Base-by-base conservation (phyloP, 148 eudicot genomes). In the Rhododendron ovatum region DNA sequence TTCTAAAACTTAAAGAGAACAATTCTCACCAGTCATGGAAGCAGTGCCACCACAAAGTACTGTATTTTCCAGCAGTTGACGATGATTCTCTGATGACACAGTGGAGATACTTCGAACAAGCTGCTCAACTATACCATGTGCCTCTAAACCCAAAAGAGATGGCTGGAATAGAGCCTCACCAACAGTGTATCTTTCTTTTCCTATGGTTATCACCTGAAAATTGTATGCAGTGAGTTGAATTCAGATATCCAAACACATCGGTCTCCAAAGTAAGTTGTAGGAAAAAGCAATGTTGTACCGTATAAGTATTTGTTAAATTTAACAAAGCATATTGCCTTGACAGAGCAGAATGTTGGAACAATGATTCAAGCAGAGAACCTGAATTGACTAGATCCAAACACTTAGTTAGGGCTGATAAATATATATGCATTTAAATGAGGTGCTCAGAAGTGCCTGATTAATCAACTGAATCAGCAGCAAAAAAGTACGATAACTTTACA, bases 121-220 rank as follows among this genome's bases (percentile, higher is more conserved):
- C 91, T 97, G 99, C 90, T 97, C 99, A 86, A 95, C 99, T 81
- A 97, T 91, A 50, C 98, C 98, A 90, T 93, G 95, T 28, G 98
- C 92, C 90, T 97, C 98, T 83, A 95, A 86, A 76, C 95, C 98
- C 87, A 97, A 85, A 65, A 95, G 87, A 84, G 93, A 89, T 86
- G 99, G 99, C 84, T 93, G 95, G 90, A 97, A 97, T 69, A 97
- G 92, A 84, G 99, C 98, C 92, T 97, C 99, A 10, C 98, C 99
- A 79, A 97, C 94, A 17, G 93, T 92, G 84, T 92, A 93, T 83
- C 92, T 89, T 89, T 97, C 99, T 90, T 88, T 90, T 86, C 96
- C 98, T 86, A 97, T 90, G 75, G 88, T 92, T 55, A 97, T 93
- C 76, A 97, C 96, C 99, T 96, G 90, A 81, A 85, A 84, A 7